Percentiles rank a stretch among this genome's conserved stretches.
These are phyloP conservation scores for Malus sylvestris DNA, from an alignment of 306 rosid species.

Conservation along the genomic window DNA sequence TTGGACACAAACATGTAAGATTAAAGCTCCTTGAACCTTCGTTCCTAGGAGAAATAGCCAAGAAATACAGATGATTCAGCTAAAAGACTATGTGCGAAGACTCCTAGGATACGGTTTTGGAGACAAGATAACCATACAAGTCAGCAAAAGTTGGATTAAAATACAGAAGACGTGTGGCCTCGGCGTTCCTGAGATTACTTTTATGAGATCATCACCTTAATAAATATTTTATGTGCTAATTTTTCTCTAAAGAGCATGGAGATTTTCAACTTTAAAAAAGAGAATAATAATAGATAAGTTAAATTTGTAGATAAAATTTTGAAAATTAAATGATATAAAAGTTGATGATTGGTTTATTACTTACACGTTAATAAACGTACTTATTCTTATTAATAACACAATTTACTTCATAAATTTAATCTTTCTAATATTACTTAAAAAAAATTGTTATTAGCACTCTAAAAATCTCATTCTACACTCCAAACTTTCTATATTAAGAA, in stretches of 20 bases:
- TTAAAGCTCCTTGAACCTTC: not conserved
- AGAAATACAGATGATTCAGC: not conserved
- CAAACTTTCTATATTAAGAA: no score
- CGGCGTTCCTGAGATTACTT: no score
- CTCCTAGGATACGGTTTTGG: not conserved
- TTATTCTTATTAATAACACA: no score
- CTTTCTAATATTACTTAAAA: no score
- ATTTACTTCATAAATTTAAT: no score
- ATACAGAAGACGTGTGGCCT: not conserved
- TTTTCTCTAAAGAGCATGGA: not conserved
- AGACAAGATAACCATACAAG: not conserved
- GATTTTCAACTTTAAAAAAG: no score
- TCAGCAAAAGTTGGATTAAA: not conserved
- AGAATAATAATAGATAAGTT: fast-evolving
- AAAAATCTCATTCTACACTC: no score
- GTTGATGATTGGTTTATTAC: no score
- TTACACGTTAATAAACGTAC: no score
- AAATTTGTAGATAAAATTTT: no score
- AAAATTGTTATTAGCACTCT: no score
- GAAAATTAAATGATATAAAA: no score
- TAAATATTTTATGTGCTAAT: not conserved
- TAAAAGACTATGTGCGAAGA: not conserved
- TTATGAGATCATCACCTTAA: not conserved
- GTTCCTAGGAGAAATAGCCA: not conserved
- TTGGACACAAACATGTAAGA: not conserved